A percentile compares a stretch with the other conserved stretches of the same genome.
Conservation (phyloP, 225 moss, liverwort and hornwort species). For the Lunularia cruciata region DNA sequence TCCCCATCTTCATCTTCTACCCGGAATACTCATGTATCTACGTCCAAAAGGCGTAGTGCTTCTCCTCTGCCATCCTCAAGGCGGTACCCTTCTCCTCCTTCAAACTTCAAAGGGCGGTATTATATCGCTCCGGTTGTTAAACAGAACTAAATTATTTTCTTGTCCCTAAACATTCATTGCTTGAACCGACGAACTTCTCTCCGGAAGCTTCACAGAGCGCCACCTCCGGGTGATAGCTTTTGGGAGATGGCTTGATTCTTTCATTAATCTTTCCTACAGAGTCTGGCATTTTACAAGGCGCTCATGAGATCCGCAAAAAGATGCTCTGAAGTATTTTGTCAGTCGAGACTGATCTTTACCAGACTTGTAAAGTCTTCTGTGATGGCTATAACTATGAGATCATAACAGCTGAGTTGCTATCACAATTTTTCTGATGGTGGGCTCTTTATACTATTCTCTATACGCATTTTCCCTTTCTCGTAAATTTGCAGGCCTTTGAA, state of each 20-base stretch:
- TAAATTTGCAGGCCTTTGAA: background rate
- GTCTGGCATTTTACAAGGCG: background rate
- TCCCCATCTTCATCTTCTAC: too few relatives aligned
- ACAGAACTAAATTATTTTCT: constrained; percentile 1
- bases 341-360: background rate
- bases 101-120: constrained; percentile 4
- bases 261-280: background rate
- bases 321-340: background rate
- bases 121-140: background rate
- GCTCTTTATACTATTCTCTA: background rate
- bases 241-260: background rate
- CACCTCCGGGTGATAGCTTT: background rate
- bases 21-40: too few relatives aligned
- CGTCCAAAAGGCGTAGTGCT: background rate
- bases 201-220: background rate
- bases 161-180: background rate
- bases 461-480: background rate
- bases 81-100: background rate
- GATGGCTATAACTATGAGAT: constrained; percentile 30
- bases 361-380: constrained; percentile 22
- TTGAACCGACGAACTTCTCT: background rate
- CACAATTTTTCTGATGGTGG: constrained; percentile 6
- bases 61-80: background rate
- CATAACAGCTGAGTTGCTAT: constrained; percentile 6
- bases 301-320: constrained; percentile 6